Base-by-base conservation (phyloP, 306 rosid species). In the Lagenaria siceraria region DNA sequence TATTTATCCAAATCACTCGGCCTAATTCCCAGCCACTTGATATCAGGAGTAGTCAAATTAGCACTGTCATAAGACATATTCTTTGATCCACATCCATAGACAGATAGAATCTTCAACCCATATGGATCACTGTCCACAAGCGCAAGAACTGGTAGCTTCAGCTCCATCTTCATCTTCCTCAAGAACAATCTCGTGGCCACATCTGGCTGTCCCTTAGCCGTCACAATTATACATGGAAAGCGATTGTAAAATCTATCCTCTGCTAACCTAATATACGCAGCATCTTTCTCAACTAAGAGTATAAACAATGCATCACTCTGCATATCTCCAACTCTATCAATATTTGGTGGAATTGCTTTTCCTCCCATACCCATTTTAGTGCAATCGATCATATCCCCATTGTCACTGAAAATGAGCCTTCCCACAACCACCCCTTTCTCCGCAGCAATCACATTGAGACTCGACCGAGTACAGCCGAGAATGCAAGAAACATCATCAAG, bases 321-420 rank as follows among this genome's bases (percentile, higher is more conserved):
- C 98, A 94, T 90, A 86, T 94, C 93, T 79, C 92, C 97, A 52
- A 93, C 97, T 74, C 97, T 82, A 59, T 87, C 94, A 51, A 93
- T 93, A 80, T 93, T 91, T 0, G 98, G 98, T 0, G 98, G 98
- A 61, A 94, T 91, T 0, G 97, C 97, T 13, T 94, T 91, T 3
- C 97, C 98, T 1, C 98, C 98, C 97, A 91, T 90, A 0, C 98
- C 98, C 98, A 94, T 94, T 75, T 93, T 94, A 0, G 98, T 91
- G 76, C 98, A 94, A 59, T 94, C 98, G 4, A 94, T 94, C 91
- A 91, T 86, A 71, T 94, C 98, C 6, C 98, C 97, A 64, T 90
- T 89, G 81, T 94, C 98, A 31, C 98, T 94, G 83, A 94, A 94
- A 78, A 94, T 87, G 5, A 94, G 82, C 25, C 98, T 81, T 7